A percentile compares a stretch with the other conserved stretches of the same genome.
phyloP scores from a whole-genome alignment of 1,284 basidiomycete species.

The Mycosarcoma maydis region DNA sequence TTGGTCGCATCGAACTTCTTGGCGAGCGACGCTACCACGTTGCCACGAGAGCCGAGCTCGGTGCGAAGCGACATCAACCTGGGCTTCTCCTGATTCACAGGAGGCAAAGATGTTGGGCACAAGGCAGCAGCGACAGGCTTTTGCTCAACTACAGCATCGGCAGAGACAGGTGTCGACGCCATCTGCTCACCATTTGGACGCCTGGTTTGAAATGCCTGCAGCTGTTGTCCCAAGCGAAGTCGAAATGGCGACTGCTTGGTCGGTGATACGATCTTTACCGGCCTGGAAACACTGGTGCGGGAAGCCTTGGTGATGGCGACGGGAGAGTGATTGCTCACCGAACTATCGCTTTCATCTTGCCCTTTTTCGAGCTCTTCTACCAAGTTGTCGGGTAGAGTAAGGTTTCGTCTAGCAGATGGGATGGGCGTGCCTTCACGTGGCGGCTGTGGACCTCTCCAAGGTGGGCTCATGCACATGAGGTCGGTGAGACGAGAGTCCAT shows the following conservation, averaged over 20 bases:
- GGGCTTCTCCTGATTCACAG: neutral
- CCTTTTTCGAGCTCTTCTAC: conserved; percentile 1
- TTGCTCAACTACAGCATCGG: conserved; percentile 4
- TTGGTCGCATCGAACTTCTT: conserved; percentile 37
- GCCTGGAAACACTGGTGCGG: conserved; percentile 3
- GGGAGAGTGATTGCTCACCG: conserved; percentile 11
- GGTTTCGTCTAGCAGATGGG: conserved; percentile 24
- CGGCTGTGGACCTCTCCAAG: conserved; percentile 21
- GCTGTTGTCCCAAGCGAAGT: conserved; percentile 9
- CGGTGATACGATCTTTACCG: neutral
- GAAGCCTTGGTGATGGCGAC: conserved; percentile 7
- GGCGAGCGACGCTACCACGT: conserved; percentile 38
- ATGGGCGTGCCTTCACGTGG: conserved; percentile 32
- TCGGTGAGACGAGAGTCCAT: conserved; percentile 48
- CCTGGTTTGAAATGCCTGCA: neutral
- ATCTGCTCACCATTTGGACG: conserved; percentile 1
- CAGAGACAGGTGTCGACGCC: conserved; percentile 18
- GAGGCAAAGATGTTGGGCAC: conserved; percentile 7
- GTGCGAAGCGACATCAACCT: neutral
- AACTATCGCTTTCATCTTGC: conserved; percentile 11
- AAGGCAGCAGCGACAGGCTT: conserved; percentile 7
- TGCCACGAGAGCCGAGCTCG: conserved; percentile 5
- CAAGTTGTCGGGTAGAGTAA: conserved; percentile 15
- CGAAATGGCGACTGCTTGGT: conserved; percentile 33
- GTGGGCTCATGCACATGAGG: conserved; percentile 42